Evolutionary conservation across 1,139 yeast genomes (phyloP).

Genomic region (Starmera stellimalicola): DNA sequence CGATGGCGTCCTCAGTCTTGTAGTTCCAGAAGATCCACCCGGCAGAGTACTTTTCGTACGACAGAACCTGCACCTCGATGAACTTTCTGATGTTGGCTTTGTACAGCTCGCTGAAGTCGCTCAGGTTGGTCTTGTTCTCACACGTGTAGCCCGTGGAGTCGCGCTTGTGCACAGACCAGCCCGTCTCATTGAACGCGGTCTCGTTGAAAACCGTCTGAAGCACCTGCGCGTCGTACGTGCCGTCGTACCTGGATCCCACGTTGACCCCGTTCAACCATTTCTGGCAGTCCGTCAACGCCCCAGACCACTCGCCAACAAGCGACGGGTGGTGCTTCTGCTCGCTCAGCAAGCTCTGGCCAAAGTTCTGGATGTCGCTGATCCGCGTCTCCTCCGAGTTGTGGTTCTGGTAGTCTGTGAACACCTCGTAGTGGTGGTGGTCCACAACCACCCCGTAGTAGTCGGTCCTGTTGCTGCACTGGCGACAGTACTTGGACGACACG

Average conservation of each 20-base stretch:
- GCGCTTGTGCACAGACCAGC: background rate
- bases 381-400: conserved; percentile 21
- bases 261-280: conserved; percentile 57
- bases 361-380: conserved; percentile 26
- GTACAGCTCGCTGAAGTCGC: conserved; percentile 25
- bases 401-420: conserved; percentile 38
- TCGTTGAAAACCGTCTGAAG: conserved; percentile 1
- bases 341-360: conserved; percentile 26
- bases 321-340: conserved; percentile 37
- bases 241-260: conserved; percentile 50
- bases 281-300: conserved; percentile 58
- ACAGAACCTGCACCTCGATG: conserved; percentile 41
- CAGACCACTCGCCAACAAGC: conserved; percentile 57
- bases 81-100: conserved; percentile 31
- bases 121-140: conserved; percentile 22
- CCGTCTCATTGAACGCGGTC: background rate
- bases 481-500: conserved; percentile 16
- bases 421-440: conserved; percentile 61
- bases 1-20: conserved; percentile 52
- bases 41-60: conserved; percentile 29
- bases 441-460: conserved; percentile 36
- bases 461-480: conserved; percentile 2
- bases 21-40: conserved; percentile 70
- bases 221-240: conserved; percentile 30
- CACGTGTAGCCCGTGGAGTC: conserved; percentile 20